Conservation (phyloP, 75 land plant species). For the Sequoiadendron giganteum region DNA sequence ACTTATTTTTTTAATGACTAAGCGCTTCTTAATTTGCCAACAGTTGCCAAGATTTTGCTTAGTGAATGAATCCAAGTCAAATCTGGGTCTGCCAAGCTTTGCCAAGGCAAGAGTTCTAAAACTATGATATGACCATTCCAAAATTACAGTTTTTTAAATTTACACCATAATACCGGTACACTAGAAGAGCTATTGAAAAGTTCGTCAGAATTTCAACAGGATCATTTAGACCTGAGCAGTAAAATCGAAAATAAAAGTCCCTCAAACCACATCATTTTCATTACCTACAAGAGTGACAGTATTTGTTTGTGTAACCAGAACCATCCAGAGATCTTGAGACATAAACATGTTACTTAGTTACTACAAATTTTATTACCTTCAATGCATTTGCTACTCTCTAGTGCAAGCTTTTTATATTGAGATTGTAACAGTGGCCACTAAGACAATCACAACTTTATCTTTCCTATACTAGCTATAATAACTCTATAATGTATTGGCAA, state of each 20-base stretch:
- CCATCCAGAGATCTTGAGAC: background rate
- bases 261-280: background rate
- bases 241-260: background rate
- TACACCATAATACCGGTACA: background rate
- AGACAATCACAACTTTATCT: no score
- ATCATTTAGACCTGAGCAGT: background rate
- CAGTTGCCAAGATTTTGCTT: no score
- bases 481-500: background rate
- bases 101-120: no score
- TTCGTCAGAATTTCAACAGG: background rate
- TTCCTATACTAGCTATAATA: no score
- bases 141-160: background rate
- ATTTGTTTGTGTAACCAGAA: background rate
- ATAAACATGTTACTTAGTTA: background rate
- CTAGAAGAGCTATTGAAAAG: background rate
- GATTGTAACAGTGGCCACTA: no score
- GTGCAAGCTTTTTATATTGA: no score
- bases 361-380: background rate
- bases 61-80: no score
- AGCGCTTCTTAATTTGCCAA: no score
- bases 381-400: background rate
- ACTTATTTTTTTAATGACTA: no score
- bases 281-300: background rate
- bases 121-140: background rate
- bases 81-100: no score